These are phyloP conservation scores for Salix brachista DNA, from an alignment of 345 rosid species.

Conservation along the genomic window DNA sequence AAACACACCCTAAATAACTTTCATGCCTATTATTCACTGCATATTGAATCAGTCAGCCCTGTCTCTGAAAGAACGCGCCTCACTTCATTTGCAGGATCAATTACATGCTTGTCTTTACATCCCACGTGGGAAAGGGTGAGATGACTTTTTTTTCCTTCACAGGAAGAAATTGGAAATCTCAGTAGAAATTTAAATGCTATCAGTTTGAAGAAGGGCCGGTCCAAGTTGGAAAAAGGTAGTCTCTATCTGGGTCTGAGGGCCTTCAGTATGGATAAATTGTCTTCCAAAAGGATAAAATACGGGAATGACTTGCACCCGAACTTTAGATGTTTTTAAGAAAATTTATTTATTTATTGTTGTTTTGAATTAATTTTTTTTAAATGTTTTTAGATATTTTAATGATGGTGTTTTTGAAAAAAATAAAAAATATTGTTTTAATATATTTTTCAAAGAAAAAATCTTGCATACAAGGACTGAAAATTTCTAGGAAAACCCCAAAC, in stretches of 20 bases:
- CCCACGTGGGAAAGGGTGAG: slow-evolving; percentile 23
- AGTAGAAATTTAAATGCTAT: slow-evolving; percentile 20
- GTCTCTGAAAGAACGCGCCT: slow-evolving; percentile 46
- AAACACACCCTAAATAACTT: neutral
- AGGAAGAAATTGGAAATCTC: neutral
- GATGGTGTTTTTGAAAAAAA: too few species aligned
- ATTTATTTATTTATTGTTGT: too few species aligned
- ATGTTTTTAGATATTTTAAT: too few species aligned
- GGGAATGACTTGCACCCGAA: neutral
- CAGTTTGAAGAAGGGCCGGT: slow-evolving; percentile 56
- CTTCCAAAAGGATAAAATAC: slow-evolving; percentile 27
- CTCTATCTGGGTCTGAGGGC: slow-evolving; percentile 95
- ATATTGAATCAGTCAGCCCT: slow-evolving; percentile 14
- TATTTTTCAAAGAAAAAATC: too few species aligned
- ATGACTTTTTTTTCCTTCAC: neutral
- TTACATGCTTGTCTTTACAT: slow-evolving; percentile 66
- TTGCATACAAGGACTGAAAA: too few species aligned
- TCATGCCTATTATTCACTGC: neutral
- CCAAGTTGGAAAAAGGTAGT: slow-evolving; percentile 73
- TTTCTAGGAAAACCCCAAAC: too few species aligned
- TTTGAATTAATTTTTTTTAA: too few species aligned
- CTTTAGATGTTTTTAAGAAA: too few species aligned
- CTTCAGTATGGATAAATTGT: slow-evolving; percentile 67
- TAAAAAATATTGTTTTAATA: too few species aligned
- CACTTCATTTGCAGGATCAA: slow-evolving; percentile 65